Evolutionary conservation across 441 rosid species (phyloP), one percentile per base, ranked within the genome.

Genomic region (Melastoma candidum): DNA sequence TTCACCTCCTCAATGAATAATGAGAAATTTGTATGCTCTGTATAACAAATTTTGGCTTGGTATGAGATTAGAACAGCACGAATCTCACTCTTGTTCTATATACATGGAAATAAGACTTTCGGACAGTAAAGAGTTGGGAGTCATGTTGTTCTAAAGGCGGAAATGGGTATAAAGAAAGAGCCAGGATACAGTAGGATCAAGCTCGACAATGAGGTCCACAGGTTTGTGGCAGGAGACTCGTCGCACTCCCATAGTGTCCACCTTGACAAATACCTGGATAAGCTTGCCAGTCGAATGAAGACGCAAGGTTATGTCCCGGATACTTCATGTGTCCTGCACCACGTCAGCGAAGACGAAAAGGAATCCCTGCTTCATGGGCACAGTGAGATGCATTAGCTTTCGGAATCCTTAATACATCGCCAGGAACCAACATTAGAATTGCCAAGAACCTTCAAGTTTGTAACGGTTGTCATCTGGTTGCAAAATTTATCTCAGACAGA

Each of bases 361-460:
- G 90, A 83, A 73, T 65, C 71, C 58, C 71, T 87, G 63, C 82
- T 90, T 11, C 83, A 90, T 61, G 97, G 90, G 32, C 96, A 90
- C 59, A 90, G 96, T 48, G 97, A 90, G 78, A 90, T 80, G 93
- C 95, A 27, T 78, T 87, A 59, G 95, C 95, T 9, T 90, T 87
- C 46, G 96, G 96, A 13, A 69, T 87, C 60, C 81, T 87, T 3
- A 87, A 81, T 65, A 81, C 80, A 9, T 74, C 83, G 7, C 85
- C 84, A 0, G 88, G 96, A 47, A 81, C 77, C 0, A 74, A 79
- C 17, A 81, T 90, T 12, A 72, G 95, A 65, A 90, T 87, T 48
- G 78, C 90, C 52, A 87, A 87, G 77, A 87, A 87, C 80, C 87
- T 90, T 32, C 75, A 93, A 63, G 96, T 87, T 32, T 90, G 96